Percentiles rank a stretch among this genome's conserved stretches.
phyloP scores from a whole-genome alignment of 495 filamentous ascomycete genomes.

The Penicillium pulvis region DNA sequence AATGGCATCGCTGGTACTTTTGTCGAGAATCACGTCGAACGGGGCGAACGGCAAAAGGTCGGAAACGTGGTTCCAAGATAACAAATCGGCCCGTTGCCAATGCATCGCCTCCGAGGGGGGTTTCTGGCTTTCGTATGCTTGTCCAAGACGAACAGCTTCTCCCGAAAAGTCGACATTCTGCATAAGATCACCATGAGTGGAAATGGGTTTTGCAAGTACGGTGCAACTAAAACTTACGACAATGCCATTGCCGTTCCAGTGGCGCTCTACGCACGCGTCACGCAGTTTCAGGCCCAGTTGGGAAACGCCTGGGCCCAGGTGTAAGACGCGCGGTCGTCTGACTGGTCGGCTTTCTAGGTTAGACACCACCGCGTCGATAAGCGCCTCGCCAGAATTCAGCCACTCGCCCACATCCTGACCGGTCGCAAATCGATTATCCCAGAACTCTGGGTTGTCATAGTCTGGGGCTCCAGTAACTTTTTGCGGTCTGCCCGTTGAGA shows the following conservation, averaged over 20 bases:
- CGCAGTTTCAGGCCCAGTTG: slow-evolving; percentile 37
- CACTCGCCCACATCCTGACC: slow-evolving; percentile 47
- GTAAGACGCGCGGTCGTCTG: slow-evolving; percentile 32
- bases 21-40: slow-evolving; percentile 45
- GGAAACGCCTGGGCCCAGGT: slow-evolving; percentile 46
- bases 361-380: slow-evolving; percentile 35
- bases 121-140: slow-evolving; percentile 26
- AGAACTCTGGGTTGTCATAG: slow-evolving; percentile 42
- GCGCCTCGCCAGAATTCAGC: slow-evolving; percentile 41
- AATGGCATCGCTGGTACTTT: slow-evolving; percentile 49
- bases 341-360: slow-evolving; percentile 25
- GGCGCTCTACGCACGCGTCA: slow-evolving; percentile 30
- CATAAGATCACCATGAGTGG: neutral
- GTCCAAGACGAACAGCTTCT: slow-evolving; percentile 44
- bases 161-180: slow-evolving; percentile 49
- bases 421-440: slow-evolving; percentile 44
- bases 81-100: slow-evolving; percentile 39
- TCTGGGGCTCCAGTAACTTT: slow-evolving; percentile 38
- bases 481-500: slow-evolving; percentile 15
- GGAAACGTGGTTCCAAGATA: slow-evolving; percentile 38
- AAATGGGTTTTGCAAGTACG: neutral
- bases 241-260: slow-evolving; percentile 38
- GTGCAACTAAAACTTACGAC: slow-evolving; percentile 29
- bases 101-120: slow-evolving; percentile 32
- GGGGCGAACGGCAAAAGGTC: slow-evolving; percentile 28